Conservation (phyloP, 2,329 filamentous ascomycete genomes). For the Fusarium veterinarium region DNA sequence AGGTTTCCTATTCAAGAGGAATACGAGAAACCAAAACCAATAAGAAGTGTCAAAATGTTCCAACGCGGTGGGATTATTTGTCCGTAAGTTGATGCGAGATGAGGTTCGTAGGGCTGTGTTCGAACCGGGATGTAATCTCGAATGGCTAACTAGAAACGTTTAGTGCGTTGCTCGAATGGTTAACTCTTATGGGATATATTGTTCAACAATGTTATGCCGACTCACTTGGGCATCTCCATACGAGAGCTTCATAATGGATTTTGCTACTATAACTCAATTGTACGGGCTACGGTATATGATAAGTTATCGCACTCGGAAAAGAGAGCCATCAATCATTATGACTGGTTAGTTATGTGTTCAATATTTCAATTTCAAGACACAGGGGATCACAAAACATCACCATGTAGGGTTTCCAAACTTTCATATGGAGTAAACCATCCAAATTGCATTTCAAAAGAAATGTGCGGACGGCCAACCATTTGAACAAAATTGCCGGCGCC, state of each 20-base stretch:
- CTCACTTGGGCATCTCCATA: not conserved
- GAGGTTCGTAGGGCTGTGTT: constrained; percentile 34
- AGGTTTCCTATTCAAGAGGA: constrained; percentile 28
- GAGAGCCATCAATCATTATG: not conserved
- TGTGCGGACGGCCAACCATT: not conserved
- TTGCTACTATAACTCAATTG: not conserved
- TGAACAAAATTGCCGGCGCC: not conserved
- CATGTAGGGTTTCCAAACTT: not conserved
- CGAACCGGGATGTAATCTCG: constrained; percentile 24
- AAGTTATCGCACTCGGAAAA: not conserved
- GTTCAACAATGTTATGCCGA: not conserved
- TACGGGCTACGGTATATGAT: not conserved
- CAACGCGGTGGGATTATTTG: constrained; percentile 11
- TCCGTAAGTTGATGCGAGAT: constrained; percentile 15
- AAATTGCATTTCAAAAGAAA: no score
- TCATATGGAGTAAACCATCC: not conserved
- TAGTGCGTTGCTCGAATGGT: constrained; percentile 22
- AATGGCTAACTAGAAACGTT: constrained; percentile 1
- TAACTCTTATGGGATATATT: not conserved
- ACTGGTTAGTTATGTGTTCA: not conserved
- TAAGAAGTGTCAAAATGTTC: not conserved
- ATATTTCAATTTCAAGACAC: not conserved
- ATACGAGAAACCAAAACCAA: constrained; percentile 4
- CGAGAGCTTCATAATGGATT: not conserved
- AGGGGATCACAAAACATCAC: not conserved